Evolutionary conservation across 495 filamentous ascomycete genomes (phyloP).

Genomic region (Penicillium waksmanii): DNA sequence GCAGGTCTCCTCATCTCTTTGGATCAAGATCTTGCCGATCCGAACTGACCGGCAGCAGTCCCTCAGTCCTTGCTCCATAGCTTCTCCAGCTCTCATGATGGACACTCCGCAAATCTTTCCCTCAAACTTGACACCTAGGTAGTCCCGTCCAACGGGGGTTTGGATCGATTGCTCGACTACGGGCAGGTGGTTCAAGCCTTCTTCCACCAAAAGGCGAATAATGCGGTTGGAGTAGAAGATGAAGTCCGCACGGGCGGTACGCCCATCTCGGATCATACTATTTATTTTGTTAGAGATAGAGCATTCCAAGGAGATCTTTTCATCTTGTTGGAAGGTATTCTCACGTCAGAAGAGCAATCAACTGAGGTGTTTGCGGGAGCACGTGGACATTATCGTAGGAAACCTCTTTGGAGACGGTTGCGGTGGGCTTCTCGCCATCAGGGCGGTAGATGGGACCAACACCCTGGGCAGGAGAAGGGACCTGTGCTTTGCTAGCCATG

Average conservation of each 20-base stretch:
- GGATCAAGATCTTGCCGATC: slow-evolving; percentile 98
- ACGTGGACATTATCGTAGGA: slow-evolving; percentile 85
- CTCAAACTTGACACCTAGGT: slow-evolving; percentile 90
- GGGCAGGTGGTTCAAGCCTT: slow-evolving; percentile 95
- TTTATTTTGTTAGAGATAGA: slow-evolving; percentile 23
- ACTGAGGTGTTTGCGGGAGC: slow-evolving; percentile 90
- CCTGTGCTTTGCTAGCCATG: slow-evolving; percentile 36
- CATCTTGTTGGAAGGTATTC: slow-evolving; percentile 32
- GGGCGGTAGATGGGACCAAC: slow-evolving; percentile 81
- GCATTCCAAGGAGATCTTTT: too few relatives aligned
- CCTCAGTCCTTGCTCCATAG: slow-evolving; percentile 95
- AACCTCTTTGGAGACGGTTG: slow-evolving; percentile 87
- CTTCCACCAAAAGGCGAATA: slow-evolving; percentile 96
- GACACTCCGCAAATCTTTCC: slow-evolving; percentile 98
- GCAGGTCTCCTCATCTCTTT: slow-evolving; percentile 92
- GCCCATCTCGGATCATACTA: slow-evolving; percentile 93
- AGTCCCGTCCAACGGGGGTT: slow-evolving; percentile 87
- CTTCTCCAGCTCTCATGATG: slow-evolving; percentile 97
- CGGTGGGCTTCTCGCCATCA: slow-evolving; percentile 78
- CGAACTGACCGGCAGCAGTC: slow-evolving; percentile 96
- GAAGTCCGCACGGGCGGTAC: slow-evolving; percentile 89
- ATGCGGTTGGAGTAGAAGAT: slow-evolving; percentile 99
- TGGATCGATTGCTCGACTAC: slow-evolving; percentile 85
- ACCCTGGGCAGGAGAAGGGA: slow-evolving; percentile 64
- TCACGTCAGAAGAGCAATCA: slow-evolving; percentile 96